A percentile compares a stretch with the other conserved stretches of the same genome.
Evolutionary conservation across 179 eudicot species (phyloP).

Genomic region (Silene noctiflora): DNA sequence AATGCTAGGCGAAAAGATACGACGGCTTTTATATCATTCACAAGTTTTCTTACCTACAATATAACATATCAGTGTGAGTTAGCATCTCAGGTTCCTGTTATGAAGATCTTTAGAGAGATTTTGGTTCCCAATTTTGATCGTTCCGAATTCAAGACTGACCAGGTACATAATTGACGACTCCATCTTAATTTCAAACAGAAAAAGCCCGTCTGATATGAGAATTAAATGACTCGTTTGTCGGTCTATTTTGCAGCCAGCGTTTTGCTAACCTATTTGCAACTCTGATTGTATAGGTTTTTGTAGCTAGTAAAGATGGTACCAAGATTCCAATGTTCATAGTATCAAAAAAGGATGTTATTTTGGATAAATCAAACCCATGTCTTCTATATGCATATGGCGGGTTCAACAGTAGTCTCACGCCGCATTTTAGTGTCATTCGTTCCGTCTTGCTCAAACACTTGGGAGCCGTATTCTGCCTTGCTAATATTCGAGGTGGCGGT

Average conservation of each 20-base stretch:
- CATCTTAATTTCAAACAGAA: background rate
- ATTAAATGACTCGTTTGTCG: too few species aligned
- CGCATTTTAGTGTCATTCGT: constrained; percentile 63
- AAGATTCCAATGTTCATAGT: constrained; percentile 78
- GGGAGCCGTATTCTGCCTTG: constrained; percentile 63
- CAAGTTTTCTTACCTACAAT: constrained; percentile 76
- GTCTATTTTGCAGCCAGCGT: too few species aligned
- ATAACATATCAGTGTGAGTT: constrained; percentile 68
- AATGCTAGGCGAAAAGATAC: constrained; percentile 60
- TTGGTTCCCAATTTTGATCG: constrained; percentile 76
- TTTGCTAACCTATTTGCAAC: background rate
- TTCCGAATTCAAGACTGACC: constrained; percentile 55
- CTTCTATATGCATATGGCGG: constrained; percentile 83
- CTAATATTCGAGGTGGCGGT: constrained; percentile 97
- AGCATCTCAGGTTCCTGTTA: constrained; percentile 46
- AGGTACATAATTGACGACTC: constrained; percentile 35
- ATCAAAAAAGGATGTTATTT: constrained; percentile 47
- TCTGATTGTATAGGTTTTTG: constrained; percentile 56
- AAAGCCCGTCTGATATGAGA: background rate
- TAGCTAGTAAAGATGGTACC: constrained; percentile 78
- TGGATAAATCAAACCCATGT: constrained; percentile 82
- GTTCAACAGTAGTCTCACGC: constrained; percentile 69
- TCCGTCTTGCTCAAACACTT: constrained; percentile 59
- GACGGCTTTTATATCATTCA: constrained; percentile 53
- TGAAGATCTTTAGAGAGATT: constrained; percentile 74